Percentiles rank a stretch among this genome's conserved stretches.
Conservation (phyloP, 306 rosid genomes). For the Rubus idaeus region DNA sequence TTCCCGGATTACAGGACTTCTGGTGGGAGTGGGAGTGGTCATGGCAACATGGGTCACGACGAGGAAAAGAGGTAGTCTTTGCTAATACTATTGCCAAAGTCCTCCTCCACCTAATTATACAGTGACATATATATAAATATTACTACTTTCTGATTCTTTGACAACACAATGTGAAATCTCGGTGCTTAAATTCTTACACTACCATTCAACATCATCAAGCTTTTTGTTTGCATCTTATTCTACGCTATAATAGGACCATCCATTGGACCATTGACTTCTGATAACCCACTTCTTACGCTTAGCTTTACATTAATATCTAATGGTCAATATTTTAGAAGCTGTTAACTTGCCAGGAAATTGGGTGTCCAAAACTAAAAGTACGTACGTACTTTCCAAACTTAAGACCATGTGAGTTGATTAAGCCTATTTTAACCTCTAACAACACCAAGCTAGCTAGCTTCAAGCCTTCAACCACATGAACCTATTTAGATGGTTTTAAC, state of each 20-base stretch:
- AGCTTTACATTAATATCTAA: not conserved
- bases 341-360: not conserved
- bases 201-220: slow-evolving; percentile 5
- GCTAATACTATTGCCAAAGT: not conserved
- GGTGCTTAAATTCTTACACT: not conserved
- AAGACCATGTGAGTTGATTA: not conserved
- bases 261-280: not conserved
- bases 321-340: not conserved
- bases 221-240: slow-evolving; percentile 11
- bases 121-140: not conserved
- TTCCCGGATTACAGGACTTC: slow-evolving; percentile 68
- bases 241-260: not conserved
- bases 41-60: slow-evolving; percentile 19
- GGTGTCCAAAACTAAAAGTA: not conserved
- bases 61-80: slow-evolving; percentile 57
- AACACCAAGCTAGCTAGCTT: slow-evolving; percentile 8
- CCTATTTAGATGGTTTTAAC: not conserved
- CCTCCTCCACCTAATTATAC: not conserved
- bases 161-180: slow-evolving; percentile 11
- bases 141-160: slow-evolving; percentile 5
- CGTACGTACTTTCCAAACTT: not conserved
- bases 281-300: not conserved
- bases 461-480: not conserved
- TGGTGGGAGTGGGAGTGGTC: slow-evolving; percentile 18
- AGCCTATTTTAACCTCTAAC: not conserved